Percentiles rank a stretch among this genome's conserved stretches.
phyloP scores from a whole-genome alignment of 169 alveolate genomes.

The Cyclospora cayetanensis region DNA sequence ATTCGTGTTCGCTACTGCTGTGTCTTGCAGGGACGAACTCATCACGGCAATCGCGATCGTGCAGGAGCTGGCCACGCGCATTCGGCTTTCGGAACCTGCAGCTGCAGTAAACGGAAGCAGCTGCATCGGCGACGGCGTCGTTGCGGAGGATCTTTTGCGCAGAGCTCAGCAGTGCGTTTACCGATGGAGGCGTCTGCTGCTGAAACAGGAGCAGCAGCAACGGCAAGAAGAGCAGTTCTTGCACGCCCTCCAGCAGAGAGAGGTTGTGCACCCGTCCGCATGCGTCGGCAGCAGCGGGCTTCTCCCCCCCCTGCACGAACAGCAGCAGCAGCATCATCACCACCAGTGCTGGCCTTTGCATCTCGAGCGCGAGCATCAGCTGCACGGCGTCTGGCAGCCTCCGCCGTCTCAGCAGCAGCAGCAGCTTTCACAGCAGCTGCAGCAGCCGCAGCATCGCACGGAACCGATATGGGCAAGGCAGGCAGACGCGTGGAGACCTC shows the following conservation, averaged over 20 bases:
- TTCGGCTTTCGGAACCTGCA: background rate
- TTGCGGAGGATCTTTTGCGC: constrained; percentile 29
- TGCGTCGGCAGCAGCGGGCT: background rate
- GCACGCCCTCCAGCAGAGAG: background rate
- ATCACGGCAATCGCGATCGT: constrained; percentile 48
- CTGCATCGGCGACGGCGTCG: background rate
- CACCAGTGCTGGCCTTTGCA: background rate
- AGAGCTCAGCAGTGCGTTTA: constrained; percentile 40
- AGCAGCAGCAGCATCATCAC: background rate
- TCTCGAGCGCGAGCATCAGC: background rate
- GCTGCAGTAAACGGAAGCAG: background rate
- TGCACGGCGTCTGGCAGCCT: background rate
- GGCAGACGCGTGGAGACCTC: background rate
- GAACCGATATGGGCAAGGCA: background rate
- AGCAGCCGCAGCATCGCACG: background rate
- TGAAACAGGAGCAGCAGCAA: background rate
- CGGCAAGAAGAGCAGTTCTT: background rate
- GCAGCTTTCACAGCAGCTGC: background rate
- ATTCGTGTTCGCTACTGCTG: background rate
- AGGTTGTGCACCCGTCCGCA: background rate
- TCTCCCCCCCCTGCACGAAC: background rate
- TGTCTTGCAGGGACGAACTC: constrained; percentile 7
- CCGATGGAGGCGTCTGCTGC: constrained; percentile 57
- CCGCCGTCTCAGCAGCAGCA: background rate
- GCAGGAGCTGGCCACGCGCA: constrained; percentile 47